Percentiles rank a stretch among this genome's conserved stretches.
These are phyloP conservation scores for Cutaneotrichosporon sp. DNA, from an alignment of 1,284 basidiomycete genomes.

Conservation along the genomic window DNA sequence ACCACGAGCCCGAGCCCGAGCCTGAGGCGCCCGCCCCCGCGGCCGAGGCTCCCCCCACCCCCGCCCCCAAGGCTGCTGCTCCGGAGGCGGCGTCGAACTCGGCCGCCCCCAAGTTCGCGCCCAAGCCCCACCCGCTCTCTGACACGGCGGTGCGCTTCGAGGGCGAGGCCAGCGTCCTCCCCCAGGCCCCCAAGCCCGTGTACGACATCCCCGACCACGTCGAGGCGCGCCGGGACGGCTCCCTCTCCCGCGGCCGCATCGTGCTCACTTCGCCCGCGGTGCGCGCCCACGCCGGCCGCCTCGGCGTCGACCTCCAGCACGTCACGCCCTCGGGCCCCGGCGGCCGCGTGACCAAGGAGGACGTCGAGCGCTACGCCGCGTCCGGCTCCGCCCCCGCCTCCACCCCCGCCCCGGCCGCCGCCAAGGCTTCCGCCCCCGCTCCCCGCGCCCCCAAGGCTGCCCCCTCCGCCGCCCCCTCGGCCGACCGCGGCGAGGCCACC, in stretches of 20 bases:
- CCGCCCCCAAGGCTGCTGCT: constrained; percentile 4
- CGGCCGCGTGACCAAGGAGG: constrained; percentile 66
- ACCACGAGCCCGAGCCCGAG: constrained; percentile 1
- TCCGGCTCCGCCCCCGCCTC: constrained; percentile 3
- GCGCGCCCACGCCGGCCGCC: constrained; percentile 37
- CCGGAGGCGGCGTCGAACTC: constrained; percentile 1
- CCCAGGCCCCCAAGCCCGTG: constrained; percentile 23
- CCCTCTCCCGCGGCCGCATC: constrained; percentile 16
- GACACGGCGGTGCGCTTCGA: constrained; percentile 33
- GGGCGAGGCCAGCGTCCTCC: constrained; percentile 45
- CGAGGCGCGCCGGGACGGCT: constrained; percentile 19
- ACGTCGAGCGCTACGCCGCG: constrained; percentile 56
- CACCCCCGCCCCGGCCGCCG: constrained; percentile 1
- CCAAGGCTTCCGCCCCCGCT: background rate
- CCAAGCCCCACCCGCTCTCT: constrained; percentile 22
- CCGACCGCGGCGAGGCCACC: constrained; percentile 64
- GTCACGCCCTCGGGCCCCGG: constrained; percentile 62
- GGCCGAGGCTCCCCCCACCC: too few species aligned
- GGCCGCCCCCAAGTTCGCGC: constrained; percentile 12
- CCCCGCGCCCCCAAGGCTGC: constrained; percentile 8
- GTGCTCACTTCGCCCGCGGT: constrained; percentile 44
- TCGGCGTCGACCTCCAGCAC: constrained; percentile 48
- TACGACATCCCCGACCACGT: constrained; percentile 18
- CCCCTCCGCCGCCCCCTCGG: constrained; percentile 6
- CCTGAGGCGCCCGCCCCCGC: too few species aligned